Conservation (phyloP, 1,284 basidiomycete species). For the Fomitiporia mediterranea region DNA sequence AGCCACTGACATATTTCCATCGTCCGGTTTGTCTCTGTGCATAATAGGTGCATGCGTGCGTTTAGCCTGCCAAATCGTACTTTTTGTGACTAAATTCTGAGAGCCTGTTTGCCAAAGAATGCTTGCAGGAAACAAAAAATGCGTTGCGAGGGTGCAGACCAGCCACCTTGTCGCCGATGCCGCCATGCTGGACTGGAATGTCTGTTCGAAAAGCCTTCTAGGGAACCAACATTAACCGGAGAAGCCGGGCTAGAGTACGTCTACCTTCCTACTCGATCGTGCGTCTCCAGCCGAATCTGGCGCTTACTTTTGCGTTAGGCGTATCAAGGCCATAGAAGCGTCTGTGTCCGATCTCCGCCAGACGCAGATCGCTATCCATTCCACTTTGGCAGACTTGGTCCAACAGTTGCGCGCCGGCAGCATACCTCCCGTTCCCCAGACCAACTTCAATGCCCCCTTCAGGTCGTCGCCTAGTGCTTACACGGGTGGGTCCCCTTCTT, state of each 20-base stretch:
- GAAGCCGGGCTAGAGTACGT: slow-evolving; percentile 85
- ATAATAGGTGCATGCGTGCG: slow-evolving; percentile 70
- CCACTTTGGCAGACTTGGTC: slow-evolving; percentile 72
- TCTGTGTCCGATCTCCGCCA: slow-evolving; percentile 77
- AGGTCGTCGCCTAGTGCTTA: slow-evolving; percentile 18
- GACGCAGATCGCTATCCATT: slow-evolving; percentile 67
- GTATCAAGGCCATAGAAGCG: slow-evolving; percentile 78
- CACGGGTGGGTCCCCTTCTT: slow-evolving; percentile 15
- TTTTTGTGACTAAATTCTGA: slow-evolving; percentile 18
- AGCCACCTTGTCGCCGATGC: slow-evolving; percentile 87
- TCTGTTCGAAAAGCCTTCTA: slow-evolving; percentile 84
- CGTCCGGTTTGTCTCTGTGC: slow-evolving; percentile 23
- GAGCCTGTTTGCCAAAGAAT: slow-evolving; percentile 46
- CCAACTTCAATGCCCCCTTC: slow-evolving; percentile 10
- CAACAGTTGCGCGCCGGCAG: slow-evolving; percentile 54
- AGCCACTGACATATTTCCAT: slow-evolving; percentile 9
- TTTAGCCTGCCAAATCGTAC: slow-evolving; percentile 23
- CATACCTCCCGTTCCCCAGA: slow-evolving; percentile 25
- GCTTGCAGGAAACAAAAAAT: slow-evolving; percentile 84
- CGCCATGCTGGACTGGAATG: slow-evolving; percentile 80
- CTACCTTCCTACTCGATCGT: slow-evolving; percentile 7
- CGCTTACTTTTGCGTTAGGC: slow-evolving; percentile 42
- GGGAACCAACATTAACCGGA: slow-evolving; percentile 78
- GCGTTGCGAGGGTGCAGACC: slow-evolving; percentile 87
- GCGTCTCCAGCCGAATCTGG: slow-evolving; percentile 19